Evolutionary conservation across 83 land plant genomes (phyloP).

Genomic region (Thuja plicata): DNA sequence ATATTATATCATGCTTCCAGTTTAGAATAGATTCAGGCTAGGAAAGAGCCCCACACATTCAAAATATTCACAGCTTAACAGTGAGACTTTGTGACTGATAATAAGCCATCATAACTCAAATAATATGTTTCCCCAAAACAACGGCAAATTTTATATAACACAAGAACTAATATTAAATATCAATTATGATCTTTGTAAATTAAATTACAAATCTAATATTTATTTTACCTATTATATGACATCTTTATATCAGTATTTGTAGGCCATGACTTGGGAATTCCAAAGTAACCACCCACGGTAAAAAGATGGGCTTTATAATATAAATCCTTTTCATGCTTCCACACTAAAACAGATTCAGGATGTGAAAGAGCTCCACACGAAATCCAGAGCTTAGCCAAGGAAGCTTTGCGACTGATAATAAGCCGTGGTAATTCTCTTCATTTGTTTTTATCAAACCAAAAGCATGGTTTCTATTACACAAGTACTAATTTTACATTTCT

Average conservation of each 20-base stretch:
- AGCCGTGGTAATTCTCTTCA: background rate
- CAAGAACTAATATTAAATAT: too few relatives aligned
- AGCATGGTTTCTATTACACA: background rate
- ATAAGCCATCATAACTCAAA: too few relatives aligned
- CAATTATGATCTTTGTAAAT: too few relatives aligned
- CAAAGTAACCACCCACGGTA: background rate
- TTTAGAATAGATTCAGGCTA: background rate
- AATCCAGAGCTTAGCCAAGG: background rate
- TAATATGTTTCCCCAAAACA: too few relatives aligned
- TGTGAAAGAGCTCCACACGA: background rate
- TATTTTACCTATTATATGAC: too few relatives aligned
- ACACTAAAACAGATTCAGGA: background rate
- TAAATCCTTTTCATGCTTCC: background rate
- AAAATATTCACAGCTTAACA: background rate
- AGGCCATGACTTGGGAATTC: background rate
- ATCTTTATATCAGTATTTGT: background rate
- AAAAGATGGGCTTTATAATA: background rate
- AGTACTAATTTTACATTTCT: background rate
- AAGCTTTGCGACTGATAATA: background rate
- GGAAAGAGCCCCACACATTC: background rate
- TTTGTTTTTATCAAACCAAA: background rate
- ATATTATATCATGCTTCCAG: background rate
- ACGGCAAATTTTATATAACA: too few relatives aligned
- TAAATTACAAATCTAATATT: too few relatives aligned
- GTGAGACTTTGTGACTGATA: too few relatives aligned